phyloP scores from a whole-genome alignment of 306 rosid species.

The Fragaria vesca region DNA sequence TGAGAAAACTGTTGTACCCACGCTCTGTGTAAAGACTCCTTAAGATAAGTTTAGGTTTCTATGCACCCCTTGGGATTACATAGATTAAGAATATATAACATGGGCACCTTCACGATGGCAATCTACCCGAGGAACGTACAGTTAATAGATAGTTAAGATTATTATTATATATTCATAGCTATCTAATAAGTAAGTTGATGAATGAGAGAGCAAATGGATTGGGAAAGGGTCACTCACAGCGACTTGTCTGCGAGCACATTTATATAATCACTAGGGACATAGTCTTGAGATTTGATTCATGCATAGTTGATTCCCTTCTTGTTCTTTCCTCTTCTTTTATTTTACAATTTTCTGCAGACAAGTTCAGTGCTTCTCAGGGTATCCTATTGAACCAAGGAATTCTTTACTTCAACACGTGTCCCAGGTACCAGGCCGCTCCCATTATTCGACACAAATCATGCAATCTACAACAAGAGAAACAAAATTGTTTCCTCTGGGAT shows the following conservation, averaged over 20 bases:
- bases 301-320: constrained; percentile 6
- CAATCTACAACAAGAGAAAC: background rate
- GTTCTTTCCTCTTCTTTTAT: constrained; percentile 2
- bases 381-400: constrained; percentile 23
- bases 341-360: constrained; percentile 2
- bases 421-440: background rate
- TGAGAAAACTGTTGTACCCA: too few species aligned
- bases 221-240: background rate
- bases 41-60: background rate
- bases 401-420: constrained; percentile 21
- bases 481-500: background rate
- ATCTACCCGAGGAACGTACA: constrained; percentile 32
- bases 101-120: background rate
- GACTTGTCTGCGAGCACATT: constrained; percentile 17
- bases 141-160: constrained; percentile 47
- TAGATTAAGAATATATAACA: constrained; percentile 19
- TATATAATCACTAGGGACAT: background rate
- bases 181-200: constrained; percentile 14
- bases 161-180: background rate
- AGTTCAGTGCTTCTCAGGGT: constrained; percentile 25
- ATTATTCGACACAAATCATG: constrained; percentile 1
- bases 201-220: background rate
- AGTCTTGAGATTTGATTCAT: constrained; percentile 10
- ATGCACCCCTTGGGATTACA: constrained; percentile 30
- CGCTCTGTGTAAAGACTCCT: too few species aligned